Conservation (phyloP, 116 monocot genomes). For the Posidonia oceanica region DNA sequence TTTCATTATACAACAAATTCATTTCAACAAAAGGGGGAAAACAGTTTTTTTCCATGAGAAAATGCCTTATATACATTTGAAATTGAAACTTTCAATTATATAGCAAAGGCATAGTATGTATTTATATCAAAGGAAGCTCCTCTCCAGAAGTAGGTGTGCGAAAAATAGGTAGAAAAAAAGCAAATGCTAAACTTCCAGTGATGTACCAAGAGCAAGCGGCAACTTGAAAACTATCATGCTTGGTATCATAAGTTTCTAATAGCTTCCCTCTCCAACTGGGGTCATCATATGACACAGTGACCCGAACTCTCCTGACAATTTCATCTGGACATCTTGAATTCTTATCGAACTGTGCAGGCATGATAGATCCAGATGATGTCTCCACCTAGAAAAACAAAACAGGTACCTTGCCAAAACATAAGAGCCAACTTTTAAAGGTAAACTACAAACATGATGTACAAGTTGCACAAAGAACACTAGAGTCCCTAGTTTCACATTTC, state of each 20-base stretch:
- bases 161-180: background rate
- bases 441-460: background rate
- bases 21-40: too few species aligned
- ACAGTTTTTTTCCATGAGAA: too few species aligned
- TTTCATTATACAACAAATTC: too few species aligned
- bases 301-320: conserved; percentile 73
- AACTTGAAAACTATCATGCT: conserved; percentile 51
- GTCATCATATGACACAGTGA: conserved; percentile 59
- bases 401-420: background rate
- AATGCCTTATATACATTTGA: too few species aligned
- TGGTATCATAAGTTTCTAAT: conserved; percentile 82
- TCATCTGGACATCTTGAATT: conserved; percentile 82
- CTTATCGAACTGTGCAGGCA: conserved; percentile 61
- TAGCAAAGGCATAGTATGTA: too few species aligned
- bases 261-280: conserved; percentile 45
- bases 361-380: conserved; percentile 48
- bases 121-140: too few species aligned
- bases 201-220: conserved; percentile 66
- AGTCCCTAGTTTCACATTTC: background rate
- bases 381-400: conserved; percentile 42
- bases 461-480: background rate
- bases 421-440: background rate
- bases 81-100: too few species aligned
- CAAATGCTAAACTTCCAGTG: background rate
- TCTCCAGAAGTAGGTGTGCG: background rate